These are phyloP conservation scores for Aspergillus pseudonomiae DNA, from an alignment of 2,329 filamentous ascomycete species.

Conservation along the genomic window DNA sequence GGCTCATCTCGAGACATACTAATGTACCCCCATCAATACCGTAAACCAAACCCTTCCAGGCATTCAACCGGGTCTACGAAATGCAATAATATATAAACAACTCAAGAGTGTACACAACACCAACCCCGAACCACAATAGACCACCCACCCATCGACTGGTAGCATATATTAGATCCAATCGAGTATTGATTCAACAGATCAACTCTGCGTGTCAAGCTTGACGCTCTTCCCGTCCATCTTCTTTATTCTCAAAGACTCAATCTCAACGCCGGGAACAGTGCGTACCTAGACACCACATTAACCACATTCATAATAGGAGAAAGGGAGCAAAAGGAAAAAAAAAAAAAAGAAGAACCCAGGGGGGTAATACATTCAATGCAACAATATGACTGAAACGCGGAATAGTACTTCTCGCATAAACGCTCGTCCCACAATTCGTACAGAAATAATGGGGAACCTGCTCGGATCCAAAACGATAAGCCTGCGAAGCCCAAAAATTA, in stretches of 20 bases:
- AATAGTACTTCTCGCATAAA: conserved; percentile 24
- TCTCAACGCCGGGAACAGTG: conserved; percentile 29
- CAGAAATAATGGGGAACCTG: conserved; percentile 35
- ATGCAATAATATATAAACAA: not conserved
- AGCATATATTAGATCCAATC: too few relatives aligned
- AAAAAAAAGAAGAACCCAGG: too few relatives aligned
- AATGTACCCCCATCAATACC: rapidly evolving
- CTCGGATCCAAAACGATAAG: conserved; percentile 31
- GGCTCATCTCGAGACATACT: not conserved
- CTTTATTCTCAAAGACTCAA: conserved; percentile 29
- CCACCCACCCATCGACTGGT: not conserved
- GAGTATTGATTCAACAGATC: not conserved
- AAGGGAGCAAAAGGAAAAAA: not conserved
- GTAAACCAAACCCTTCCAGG: not conserved
- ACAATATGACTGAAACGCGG: conserved; percentile 25
- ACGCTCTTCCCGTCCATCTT: conserved; percentile 21
- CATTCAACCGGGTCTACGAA: not conserved
- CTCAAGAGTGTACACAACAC: not conserved
- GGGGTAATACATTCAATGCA: conserved; percentile 32
- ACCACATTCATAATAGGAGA: not conserved
- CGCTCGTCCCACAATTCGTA: conserved; percentile 33
- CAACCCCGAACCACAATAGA: not conserved
- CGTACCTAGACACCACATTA: conserved; percentile 22
- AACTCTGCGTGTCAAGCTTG: not conserved
- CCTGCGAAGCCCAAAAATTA: conserved; percentile 11